Base-by-base conservation (phyloP, 306 rosid genomes). In the Lathyrus sativus region DNA sequence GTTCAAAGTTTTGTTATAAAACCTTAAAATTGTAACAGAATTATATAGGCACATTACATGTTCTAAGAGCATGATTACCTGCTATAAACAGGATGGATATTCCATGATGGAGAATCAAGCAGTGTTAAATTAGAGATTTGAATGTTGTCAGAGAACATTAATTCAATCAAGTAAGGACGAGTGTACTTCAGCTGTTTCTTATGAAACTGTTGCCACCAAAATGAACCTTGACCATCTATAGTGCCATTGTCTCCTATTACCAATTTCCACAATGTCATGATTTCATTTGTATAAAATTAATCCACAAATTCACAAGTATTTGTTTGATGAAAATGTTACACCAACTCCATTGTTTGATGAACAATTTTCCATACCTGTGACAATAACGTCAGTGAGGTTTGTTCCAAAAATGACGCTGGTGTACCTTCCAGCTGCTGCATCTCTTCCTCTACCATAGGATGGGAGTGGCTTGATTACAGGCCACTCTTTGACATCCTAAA, bases 391-490 rank as follows among this genome's bases (percentile, higher is more conserved):
- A 42, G 89, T 89, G 86, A 89, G 91, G 66, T 89, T 89, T 78
- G 88, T 78, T 79, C 91, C 96, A 77, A 80, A 86, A 12, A 89
- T 82, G 29, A 89, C 83, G 50, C 96, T 86, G 58, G 56, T 72
- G 64, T 78, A 82, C 67, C 96, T 76, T 78, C 89, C 96, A 0
- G 85, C 95, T 9, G 79, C 73, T 17, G 84, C 58, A n/a, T 89
- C 96, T 76, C 96, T 84, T 73, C 91, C 96, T 84, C 96, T 72
- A 64, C 91, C 96, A 15, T 89, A 89, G 2, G 96, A 89, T 79
- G 91, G 96, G 15, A 89, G 84, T 10, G 95, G 86, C 46, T 86
- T 49, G 5, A 84, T 74, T 84, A 82, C 87, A 2, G 87, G 79
- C 96, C 96, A 89, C 14, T 89, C 91, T 49, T 12, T 82, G 14